Percentiles rank a stretch among this genome's conserved stretches.
phyloP scores from a whole-genome alignment of 2,329 filamentous ascomycete species.

The Diaporthe helianthi region DNA sequence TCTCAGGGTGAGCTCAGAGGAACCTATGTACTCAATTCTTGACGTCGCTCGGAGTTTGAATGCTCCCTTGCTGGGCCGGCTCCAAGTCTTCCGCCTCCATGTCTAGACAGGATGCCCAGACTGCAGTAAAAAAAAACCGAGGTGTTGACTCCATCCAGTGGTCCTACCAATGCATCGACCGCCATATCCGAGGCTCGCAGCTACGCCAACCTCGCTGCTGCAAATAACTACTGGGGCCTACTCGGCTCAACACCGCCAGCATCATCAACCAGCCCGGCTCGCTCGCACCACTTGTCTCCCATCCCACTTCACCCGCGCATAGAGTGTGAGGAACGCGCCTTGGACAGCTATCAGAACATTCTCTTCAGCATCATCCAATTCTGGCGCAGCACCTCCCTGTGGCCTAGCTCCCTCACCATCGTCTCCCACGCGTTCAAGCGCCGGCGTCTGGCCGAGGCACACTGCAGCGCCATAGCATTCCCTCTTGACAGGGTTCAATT shows the following conservation, averaged over 20 bases:
- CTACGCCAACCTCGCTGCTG: slow-evolving; percentile 62
- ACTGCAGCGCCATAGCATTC: slow-evolving; percentile 69
- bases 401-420: slow-evolving; percentile 66
- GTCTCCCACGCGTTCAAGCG: slow-evolving; percentile 76
- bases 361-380: slow-evolving; percentile 72
- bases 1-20: slow-evolving; percentile 78
- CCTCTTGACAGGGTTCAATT: slow-evolving; percentile 55
- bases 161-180: slow-evolving; percentile 66
- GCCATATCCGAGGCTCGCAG: slow-evolving; percentile 66
- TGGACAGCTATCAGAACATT: slow-evolving; percentile 88
- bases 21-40: no score
- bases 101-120: no score
- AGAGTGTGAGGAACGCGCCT: slow-evolving; percentile 71
- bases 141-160: slow-evolving; percentile 49
- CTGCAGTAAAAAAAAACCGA: neutral
- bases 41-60: neutral
- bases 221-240: slow-evolving; percentile 55
- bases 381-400: slow-evolving; percentile 52
- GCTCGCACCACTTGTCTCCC: neutral
- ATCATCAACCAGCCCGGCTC: neutral
- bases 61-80: neutral
- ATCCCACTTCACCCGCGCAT: slow-evolving; percentile 51
- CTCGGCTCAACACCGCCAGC: slow-evolving; percentile 36
- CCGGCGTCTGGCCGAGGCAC: slow-evolving; percentile 65
- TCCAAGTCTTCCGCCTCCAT: neutral